These are phyloP conservation scores for Clarireedia monteithiana DNA, from an alignment of 2,329 filamentous ascomycete species.

Conservation along the genomic window DNA sequence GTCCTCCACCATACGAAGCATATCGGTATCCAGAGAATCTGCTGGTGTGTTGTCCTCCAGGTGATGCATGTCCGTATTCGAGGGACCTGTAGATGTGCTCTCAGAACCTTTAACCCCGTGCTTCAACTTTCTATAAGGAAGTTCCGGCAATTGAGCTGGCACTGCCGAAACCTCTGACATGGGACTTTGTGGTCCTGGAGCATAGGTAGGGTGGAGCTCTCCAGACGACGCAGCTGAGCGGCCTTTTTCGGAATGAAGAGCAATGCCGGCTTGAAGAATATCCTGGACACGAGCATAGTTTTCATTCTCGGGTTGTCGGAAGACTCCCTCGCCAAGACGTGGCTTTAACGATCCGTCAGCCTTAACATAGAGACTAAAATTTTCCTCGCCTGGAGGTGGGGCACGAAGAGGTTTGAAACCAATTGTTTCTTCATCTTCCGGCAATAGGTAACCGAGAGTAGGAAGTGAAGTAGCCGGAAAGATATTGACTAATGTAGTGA, in stretches of 20 bases:
- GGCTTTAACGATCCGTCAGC: slow-evolving; percentile 37
- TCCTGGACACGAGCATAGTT: slow-evolving; percentile 60
- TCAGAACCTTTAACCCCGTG: not conserved
- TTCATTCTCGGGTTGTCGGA: slow-evolving; percentile 51
- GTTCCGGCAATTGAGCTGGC: not conserved
- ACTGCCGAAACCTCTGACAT: not conserved
- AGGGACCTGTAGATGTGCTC: slow-evolving; percentile 13
- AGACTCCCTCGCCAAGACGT: slow-evolving; percentile 38
- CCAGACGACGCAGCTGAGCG: slow-evolving; percentile 34
- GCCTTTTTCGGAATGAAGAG: slow-evolving; percentile 43
- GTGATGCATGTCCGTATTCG: slow-evolving; percentile 42
- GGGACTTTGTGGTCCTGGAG: not conserved
- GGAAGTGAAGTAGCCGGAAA: slow-evolving; percentile 51
- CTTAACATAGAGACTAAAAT: slow-evolving; percentile 39
- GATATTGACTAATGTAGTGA: slow-evolving; percentile 50
- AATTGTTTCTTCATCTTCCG: slow-evolving; percentile 60
- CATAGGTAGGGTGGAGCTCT: slow-evolving; percentile 40
- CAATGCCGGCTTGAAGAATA: slow-evolving; percentile 52
- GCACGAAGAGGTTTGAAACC: slow-evolving; percentile 52
- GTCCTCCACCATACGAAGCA: slow-evolving; percentile 51
- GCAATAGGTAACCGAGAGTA: slow-evolving; percentile 53
- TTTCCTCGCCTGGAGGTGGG: slow-evolving; percentile 37
- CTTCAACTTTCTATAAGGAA: not conserved
- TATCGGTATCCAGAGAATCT: slow-evolving; percentile 36
- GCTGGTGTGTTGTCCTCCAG: slow-evolving; percentile 44